A percentile compares a stretch with the other conserved stretches of the same genome.
These are phyloP conservation scores for Aspergillus sclerotioniger DNA, from an alignment of 495 filamentous ascomycete genomes.

Conservation along the genomic window DNA sequence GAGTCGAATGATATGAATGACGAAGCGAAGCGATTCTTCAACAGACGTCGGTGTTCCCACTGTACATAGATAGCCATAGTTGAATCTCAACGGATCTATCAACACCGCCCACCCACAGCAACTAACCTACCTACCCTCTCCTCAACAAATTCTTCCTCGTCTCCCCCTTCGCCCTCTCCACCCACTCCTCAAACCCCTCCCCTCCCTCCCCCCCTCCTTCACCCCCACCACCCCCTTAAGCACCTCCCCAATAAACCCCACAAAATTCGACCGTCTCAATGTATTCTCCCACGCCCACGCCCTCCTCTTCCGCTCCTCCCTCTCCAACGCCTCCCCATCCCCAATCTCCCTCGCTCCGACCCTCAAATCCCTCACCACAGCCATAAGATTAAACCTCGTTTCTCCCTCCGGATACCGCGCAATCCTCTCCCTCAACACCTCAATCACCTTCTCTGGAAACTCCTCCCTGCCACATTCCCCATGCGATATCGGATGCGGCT, in stretches of 20 bases:
- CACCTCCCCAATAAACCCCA: slow-evolving; percentile 90
- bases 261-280: slow-evolving; percentile 88
- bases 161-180: slow-evolving; percentile 71
- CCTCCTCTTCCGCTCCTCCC: slow-evolving; percentile 79
- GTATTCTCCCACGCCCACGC: slow-evolving; percentile 97
- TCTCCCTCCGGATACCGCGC: slow-evolving; percentile 80
- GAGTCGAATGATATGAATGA: neutral
- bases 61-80: neutral
- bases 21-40: neutral
- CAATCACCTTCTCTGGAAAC: slow-evolving; percentile 82
- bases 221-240: slow-evolving; percentile 74
- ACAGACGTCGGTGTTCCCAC: neutral
- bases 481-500: slow-evolving; percentile 88
- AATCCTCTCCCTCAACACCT: slow-evolving; percentile 80
- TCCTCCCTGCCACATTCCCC: slow-evolving; percentile 64
- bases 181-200: slow-evolving; percentile 74
- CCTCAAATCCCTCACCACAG: slow-evolving; percentile 81
- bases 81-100: too few species aligned
- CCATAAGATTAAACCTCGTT: slow-evolving; percentile 94
- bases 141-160: slow-evolving; percentile 66
- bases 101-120: too few species aligned
- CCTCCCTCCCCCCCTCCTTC: slow-evolving; percentile 65
- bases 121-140: slow-evolving; percentile 24
- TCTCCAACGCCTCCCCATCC: slow-evolving; percentile 70
- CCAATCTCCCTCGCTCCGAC: slow-evolving; percentile 75